Conservation (phyloP, 116 monocot genomes). For the Papilionanthe hybrid region DNA sequence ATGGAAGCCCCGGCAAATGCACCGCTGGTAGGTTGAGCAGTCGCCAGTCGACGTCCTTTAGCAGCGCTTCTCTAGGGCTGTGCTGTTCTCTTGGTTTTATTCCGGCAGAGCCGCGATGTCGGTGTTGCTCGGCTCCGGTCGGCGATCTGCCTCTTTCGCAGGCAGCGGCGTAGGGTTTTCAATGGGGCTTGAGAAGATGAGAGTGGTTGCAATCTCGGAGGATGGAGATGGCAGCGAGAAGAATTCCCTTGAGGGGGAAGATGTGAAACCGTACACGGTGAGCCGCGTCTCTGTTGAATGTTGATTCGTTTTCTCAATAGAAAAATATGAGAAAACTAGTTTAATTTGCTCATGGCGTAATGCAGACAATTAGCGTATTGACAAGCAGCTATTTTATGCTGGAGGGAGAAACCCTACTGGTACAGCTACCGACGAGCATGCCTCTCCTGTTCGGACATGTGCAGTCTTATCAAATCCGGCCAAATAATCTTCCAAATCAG, state of each 20-base stretch:
- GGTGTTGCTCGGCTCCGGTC: neutral
- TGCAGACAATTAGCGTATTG: neutral
- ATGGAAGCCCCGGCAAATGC: neutral
- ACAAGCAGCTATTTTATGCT: neutral
- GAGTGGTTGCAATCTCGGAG: neutral
- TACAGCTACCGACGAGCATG: neutral
- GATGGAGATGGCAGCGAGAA: neutral
- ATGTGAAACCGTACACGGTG: slow-evolving; percentile 1
- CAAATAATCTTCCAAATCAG: neutral
- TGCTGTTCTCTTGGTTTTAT: neutral
- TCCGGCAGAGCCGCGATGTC: neutral
- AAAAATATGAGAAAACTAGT: neutral
- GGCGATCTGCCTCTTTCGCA: neutral
- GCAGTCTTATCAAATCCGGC: neutral
- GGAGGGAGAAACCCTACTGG: neutral
- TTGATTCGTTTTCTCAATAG: no score
- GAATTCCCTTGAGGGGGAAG: neutral
- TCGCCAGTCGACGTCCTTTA: neutral
- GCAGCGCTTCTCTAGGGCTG: neutral
- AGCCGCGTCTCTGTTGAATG: neutral
- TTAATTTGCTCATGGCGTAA: neutral
- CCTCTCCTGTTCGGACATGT: neutral
- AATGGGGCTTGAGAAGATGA: neutral
- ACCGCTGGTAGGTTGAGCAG: neutral
- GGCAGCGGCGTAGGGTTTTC: neutral